Conservation (phyloP, 208 protist genomes). For the Leishmania gerbilli region DNA sequence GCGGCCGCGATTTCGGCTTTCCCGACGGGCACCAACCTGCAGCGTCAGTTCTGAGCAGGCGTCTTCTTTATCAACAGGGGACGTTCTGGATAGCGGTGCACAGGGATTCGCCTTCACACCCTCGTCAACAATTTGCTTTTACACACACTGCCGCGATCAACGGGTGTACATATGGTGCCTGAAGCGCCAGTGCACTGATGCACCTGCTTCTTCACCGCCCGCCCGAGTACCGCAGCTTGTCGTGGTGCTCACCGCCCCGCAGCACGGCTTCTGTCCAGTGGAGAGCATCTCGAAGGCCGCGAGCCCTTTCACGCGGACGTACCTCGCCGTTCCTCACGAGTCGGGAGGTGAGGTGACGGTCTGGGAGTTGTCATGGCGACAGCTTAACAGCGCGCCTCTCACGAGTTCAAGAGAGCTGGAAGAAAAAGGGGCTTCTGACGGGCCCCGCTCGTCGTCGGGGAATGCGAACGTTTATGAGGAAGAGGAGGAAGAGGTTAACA, state of each 20-base stretch:
- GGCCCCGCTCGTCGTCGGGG: neutral
- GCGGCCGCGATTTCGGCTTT: slow-evolving; percentile 36
- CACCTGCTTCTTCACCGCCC: neutral
- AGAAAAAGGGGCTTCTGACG: neutral
- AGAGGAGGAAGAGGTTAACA: slow-evolving; percentile 13
- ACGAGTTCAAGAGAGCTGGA: neutral
- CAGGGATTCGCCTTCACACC: neutral
- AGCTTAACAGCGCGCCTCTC: neutral
- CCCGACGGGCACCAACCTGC: slow-evolving; percentile 2
- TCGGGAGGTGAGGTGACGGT: slow-evolving; percentile 45
- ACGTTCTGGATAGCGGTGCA: neutral
- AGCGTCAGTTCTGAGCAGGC: neutral
- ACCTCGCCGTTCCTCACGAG: slow-evolving; percentile 61
- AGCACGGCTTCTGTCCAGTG: slow-evolving; percentile 74
- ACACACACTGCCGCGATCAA: slow-evolving; percentile 82
- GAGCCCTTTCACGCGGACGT: slow-evolving; percentile 8
- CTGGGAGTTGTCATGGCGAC: slow-evolving; percentile 24
- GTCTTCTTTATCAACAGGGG: neutral
- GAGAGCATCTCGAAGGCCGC: slow-evolving; percentile 15
- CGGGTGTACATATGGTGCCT: slow-evolving; percentile 66
- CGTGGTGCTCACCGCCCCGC: slow-evolving; percentile 54
- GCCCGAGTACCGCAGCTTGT: slow-evolving; percentile 28
- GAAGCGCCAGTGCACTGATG: neutral
- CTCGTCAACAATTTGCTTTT: slow-evolving; percentile 42
- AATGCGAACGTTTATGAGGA: neutral